Percentiles rank a stretch among this genome's conserved stretches.
Conservation (phyloP, 768 basidiomycete genomes). For the Gymnopilus dilepis region DNA sequence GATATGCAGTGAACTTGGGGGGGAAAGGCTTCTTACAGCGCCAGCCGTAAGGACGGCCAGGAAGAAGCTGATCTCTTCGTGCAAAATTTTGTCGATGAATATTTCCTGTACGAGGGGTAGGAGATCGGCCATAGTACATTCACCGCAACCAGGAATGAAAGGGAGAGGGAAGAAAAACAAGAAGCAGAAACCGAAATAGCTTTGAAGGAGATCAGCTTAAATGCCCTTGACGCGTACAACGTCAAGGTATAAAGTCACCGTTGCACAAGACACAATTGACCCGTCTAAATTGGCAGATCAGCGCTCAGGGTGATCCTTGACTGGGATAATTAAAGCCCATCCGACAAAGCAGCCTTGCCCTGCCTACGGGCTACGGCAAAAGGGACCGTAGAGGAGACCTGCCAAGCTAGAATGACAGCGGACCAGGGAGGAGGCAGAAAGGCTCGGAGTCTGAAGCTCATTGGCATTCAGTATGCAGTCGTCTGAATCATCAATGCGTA, state of each 20-base stretch:
- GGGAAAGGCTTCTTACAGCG: neutral
- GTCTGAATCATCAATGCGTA: too few species aligned
- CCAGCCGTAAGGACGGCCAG: slow-evolving; percentile 13
- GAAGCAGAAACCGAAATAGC: too few species aligned
- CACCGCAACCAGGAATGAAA: neutral
- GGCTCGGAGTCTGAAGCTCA: neutral
- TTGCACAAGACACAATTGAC: too few species aligned
- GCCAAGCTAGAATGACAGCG: neutral
- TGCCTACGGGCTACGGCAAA: too few species aligned
- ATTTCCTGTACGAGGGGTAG: neutral
- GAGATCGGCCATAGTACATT: neutral
- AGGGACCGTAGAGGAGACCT: too few species aligned
- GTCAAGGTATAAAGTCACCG: too few species aligned
- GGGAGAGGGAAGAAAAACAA: neutral
- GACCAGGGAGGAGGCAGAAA: neutral
- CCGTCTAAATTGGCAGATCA: too few species aligned
- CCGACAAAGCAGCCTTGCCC: too few species aligned
- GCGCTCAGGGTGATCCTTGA: too few species aligned
- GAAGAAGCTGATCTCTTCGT: slow-evolving; percentile 4
- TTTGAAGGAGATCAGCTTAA: too few species aligned
- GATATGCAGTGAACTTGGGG: neutral
- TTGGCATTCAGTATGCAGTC: neutral
- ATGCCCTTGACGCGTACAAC: too few species aligned
- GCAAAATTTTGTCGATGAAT: neutral
- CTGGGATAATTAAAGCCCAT: too few species aligned